Evolutionary conservation across 2,329 filamentous ascomycete genomes (phyloP).

Genomic region (Aspergillus eucalypticola): DNA sequence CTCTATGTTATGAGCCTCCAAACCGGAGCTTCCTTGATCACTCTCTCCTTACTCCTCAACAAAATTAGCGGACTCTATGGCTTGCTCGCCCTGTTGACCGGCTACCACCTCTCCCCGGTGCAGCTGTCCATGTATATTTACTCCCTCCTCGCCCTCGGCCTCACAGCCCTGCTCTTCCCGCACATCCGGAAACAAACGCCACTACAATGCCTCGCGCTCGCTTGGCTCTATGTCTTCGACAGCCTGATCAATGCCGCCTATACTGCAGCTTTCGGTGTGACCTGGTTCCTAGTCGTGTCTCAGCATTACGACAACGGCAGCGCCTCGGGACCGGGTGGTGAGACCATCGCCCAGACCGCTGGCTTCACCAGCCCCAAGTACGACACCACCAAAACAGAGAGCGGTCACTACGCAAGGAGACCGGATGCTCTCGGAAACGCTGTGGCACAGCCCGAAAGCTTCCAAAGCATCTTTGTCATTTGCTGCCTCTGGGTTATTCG

Average conservation of each 20-base stretch:
- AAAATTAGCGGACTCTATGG: slow-evolving; percentile 91
- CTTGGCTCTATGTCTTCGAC: slow-evolving; percentile 83
- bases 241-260: slow-evolving; percentile 78
- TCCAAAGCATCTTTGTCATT: slow-evolving; percentile 78
- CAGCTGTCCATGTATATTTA: slow-evolving; percentile 93
- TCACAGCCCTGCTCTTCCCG: slow-evolving; percentile 70
- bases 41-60: slow-evolving; percentile 81
- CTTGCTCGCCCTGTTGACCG: slow-evolving; percentile 82
- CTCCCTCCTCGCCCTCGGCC: slow-evolving; percentile 69
- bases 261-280: slow-evolving; percentile 76
- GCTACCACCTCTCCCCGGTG: slow-evolving; percentile 75
- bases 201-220: slow-evolving; percentile 76
- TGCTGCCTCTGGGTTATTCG: slow-evolving; percentile 71
- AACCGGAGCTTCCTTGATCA: slow-evolving; percentile 82
- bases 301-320: slow-evolving; percentile 53
- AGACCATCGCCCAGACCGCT: slow-evolving; percentile 61
- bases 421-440: slow-evolving; percentile 60
- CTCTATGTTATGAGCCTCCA: slow-evolving; percentile 83
- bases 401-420: slow-evolving; percentile 31
- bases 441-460: slow-evolving; percentile 65
- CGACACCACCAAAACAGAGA: slow-evolving; percentile 61
- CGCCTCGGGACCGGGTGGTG: slow-evolving; percentile 51
- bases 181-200: slow-evolving; percentile 78
- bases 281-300: slow-evolving; percentile 80
- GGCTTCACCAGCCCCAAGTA: slow-evolving; percentile 66